phyloP scores from a whole-genome alignment of 192 early-diverging fungal species.

The Umbelopsis vinacea region DNA sequence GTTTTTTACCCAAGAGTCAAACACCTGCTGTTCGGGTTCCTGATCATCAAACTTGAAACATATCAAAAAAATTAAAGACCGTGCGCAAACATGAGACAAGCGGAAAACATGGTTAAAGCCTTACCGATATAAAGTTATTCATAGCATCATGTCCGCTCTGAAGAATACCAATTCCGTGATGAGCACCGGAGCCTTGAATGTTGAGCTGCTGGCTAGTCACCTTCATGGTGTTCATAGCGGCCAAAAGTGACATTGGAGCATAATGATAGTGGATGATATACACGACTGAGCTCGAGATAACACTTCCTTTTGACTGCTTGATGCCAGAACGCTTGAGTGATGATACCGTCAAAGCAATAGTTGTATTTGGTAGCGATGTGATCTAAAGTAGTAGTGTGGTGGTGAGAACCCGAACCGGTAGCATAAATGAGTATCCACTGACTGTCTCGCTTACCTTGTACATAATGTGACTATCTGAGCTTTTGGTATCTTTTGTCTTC shows the following conservation, averaged over 20 bases:
- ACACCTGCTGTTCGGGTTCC: neutral
- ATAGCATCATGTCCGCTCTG: slow-evolving; percentile 30
- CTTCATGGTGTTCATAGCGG: slow-evolving; percentile 56
- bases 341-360: slow-evolving; percentile 14
- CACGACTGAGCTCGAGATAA: slow-evolving; percentile 39
- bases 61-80: neutral
- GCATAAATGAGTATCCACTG: neutral
- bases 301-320: slow-evolving; percentile 11
- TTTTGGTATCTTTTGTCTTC: slow-evolving; percentile 15
- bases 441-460: neutral
- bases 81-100: neutral
- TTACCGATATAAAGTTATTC: neutral
- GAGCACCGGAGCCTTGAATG: neutral
- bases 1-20: slow-evolving; percentile 29
- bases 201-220: slow-evolving; percentile 38
- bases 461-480: slow-evolving; percentile 8
- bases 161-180: slow-evolving; percentile 22
- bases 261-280: slow-evolving; percentile 50
- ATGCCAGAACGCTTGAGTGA: slow-evolving; percentile 26
- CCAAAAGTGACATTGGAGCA: slow-evolving; percentile 55
- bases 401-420: neutral
- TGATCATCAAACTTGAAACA: slow-evolving; percentile 5
- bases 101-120: neutral
- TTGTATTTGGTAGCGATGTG: slow-evolving; percentile 9
- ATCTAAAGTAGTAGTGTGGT: neutral